Conservation (phyloP, 2,329 filamentous ascomycete species). For the Fusarium lyarnte region DNA sequence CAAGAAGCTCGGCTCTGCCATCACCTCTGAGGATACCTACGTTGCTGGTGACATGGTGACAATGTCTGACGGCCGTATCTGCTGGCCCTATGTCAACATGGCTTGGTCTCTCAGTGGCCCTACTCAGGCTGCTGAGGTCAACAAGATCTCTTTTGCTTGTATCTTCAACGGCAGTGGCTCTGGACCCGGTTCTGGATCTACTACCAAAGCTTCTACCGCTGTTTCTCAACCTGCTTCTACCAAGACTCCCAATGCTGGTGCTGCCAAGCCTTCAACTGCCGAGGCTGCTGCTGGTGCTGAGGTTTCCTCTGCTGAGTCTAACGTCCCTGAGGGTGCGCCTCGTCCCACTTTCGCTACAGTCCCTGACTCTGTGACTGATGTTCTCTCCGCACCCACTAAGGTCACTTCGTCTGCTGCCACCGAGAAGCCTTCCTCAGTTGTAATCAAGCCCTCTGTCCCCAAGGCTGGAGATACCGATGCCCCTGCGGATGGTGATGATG, state of each 20-base stretch:
- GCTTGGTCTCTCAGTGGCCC: conserved; percentile 53
- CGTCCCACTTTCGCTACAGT: conserved; percentile 32
- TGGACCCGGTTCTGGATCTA: background rate
- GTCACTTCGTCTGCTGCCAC: background rate
- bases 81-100: conserved; percentile 70
- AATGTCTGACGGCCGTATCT: conserved; percentile 65
- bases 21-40: conserved; percentile 62
- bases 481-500: background rate
- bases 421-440: conserved; percentile 14
- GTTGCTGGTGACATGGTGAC: conserved; percentile 72
- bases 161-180: conserved; percentile 36
- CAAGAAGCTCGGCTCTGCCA: conserved; percentile 59
- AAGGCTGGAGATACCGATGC: background rate
- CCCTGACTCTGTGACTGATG: conserved; percentile 21
- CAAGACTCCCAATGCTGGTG: conserved; percentile 3
- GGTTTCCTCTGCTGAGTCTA: background rate
- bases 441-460: conserved; percentile 4
- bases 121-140: conserved; percentile 39
- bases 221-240: conserved; percentile 14
- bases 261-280: conserved; percentile 8
- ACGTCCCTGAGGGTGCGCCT: conserved; percentile 23
- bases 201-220: conserved; percentile 11
- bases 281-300: conserved; percentile 17
- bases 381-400: conserved; percentile 18
- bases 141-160: conserved; percentile 65